Percentiles rank a stretch among this genome's conserved stretches.
Conservation (phyloP, 2,329 filamentous ascomycete species). For the Nannizziopsis barbatae region DNA sequence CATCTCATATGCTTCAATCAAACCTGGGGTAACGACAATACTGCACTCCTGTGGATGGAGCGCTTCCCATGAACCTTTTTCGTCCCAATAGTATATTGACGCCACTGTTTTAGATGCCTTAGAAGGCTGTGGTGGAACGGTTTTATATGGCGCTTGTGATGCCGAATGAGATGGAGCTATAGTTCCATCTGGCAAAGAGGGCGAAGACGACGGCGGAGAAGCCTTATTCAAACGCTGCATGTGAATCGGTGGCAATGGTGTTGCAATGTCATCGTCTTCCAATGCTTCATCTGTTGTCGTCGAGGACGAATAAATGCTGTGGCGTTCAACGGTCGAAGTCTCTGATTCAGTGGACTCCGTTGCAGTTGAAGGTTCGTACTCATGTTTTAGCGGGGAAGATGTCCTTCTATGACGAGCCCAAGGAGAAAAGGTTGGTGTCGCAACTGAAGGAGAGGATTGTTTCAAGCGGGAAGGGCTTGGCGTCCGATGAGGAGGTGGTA, state of each 20-base stretch:
- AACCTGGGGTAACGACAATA: conserved; percentile 51
- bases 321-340: conserved; percentile 45
- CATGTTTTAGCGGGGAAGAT: conserved; percentile 91
- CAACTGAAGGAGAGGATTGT: conserved; percentile 34
- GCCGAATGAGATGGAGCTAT: conserved; percentile 71
- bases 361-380: conserved; percentile 78
- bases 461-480: conserved; percentile 35
- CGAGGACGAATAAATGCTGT: conserved; percentile 39
- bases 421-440: conserved; percentile 38
- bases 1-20: conserved; percentile 54
- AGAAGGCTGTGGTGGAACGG: conserved; percentile 37
- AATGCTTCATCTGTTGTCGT: conserved; percentile 47
- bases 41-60: conserved; percentile 52
- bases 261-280: conserved; percentile 39
- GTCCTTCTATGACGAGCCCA: conserved; percentile 52
- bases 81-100: conserved; percentile 53
- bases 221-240: conserved; percentile 31
- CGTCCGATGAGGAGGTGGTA: conserved; percentile 42
- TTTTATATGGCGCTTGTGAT: conserved; percentile 59
- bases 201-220: conserved; percentile 30
- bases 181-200: conserved; percentile 40
- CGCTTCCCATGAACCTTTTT: conserved; percentile 50
- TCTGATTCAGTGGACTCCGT: conserved; percentile 50
- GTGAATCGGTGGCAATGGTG: conserved; percentile 25
- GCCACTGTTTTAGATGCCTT: conserved; percentile 48